Base-by-base conservation (phyloP, 768 basidiomycete genomes). In the Cyathus striatus region DNA sequence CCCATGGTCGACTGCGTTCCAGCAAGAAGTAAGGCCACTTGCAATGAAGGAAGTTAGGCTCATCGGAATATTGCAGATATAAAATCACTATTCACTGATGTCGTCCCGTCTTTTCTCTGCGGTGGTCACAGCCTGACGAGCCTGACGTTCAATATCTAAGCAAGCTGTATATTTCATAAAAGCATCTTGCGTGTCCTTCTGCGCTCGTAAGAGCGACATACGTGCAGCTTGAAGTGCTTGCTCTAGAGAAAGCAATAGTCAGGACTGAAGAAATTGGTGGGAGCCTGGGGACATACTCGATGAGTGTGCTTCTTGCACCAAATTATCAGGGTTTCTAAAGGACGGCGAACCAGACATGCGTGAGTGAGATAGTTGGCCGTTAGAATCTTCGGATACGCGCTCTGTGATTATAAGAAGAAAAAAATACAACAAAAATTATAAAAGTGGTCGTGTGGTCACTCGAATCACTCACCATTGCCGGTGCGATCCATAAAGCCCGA, bases 51-150 rank as follows among this genome's bases (percentile, higher is more conserved):
- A 52, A 47, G 44, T 46, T 41, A 45, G 42, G 53, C 14, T 25
- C 41, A 44, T 37, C 16, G 44, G 23, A 22, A 43, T 35, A n/a
- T 30, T 27, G 40, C 39, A 41, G 41, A 49, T 40, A 33, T 24
- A 44, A 25, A 48, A 42, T 35, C 16, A 35, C 48, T 23, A 44
- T 70, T 53, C 51, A 78, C 77, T 75, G 55, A 78, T 71, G 44
- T 83, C 81, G 52, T 86, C 85, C 49, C 83, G 75, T 38, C 81
- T 78, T 58, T 81, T 82, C 53, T 86, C 85, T 41, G 81, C 80
- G 43, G 76, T 65, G 5, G 59, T 59, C 9, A 86, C 79, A 46
- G 81, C 78, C 50, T 78, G 76, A 51, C 79, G 70, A 38, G 84
- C 83, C 57, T 80, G 79, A 33, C 70, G 67, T 55, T 88, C 85